phyloP scores from a whole-genome alignment of 805 yeast genomes.

The Saturnispora besseyi region DNA sequence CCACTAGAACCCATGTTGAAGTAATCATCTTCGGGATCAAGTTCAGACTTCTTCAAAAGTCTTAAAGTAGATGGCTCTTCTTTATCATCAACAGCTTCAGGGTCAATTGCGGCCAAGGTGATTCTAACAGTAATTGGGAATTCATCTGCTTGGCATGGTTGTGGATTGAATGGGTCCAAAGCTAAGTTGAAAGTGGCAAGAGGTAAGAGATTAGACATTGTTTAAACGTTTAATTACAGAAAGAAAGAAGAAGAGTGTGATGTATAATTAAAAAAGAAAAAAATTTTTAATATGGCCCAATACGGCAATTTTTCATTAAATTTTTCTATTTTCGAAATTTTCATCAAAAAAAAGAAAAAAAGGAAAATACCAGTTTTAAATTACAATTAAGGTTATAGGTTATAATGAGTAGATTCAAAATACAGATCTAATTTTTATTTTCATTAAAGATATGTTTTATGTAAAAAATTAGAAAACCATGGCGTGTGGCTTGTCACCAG shows the following conservation, averaged over 20 bases:
- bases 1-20: constrained; percentile 31
- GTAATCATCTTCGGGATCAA: constrained; percentile 36
- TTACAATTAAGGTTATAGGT: neutral
- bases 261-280: neutral
- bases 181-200: constrained; percentile 81
- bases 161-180: constrained; percentile 78
- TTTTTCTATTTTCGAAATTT: neutral
- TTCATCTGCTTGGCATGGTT: constrained; percentile 77
- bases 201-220: constrained; percentile 70
- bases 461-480: constrained; percentile 71
- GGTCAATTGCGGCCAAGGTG: constrained; percentile 94
- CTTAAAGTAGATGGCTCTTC: constrained; percentile 83
- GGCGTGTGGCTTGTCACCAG: constrained; percentile 97
- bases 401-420: neutral
- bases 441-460: constrained; percentile 2
- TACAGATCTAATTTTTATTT: constrained; percentile 9
- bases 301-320: neutral
- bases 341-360: neutral
- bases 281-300: neutral
- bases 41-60: constrained; percentile 60
- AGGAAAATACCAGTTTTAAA: neutral
- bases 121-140: constrained; percentile 84
- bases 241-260: neutral
- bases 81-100: constrained; percentile 73
- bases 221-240: neutral